Evolutionary conservation across 139 green algal genomes (phyloP).

Genomic region (Coelastrella sp.): DNA sequence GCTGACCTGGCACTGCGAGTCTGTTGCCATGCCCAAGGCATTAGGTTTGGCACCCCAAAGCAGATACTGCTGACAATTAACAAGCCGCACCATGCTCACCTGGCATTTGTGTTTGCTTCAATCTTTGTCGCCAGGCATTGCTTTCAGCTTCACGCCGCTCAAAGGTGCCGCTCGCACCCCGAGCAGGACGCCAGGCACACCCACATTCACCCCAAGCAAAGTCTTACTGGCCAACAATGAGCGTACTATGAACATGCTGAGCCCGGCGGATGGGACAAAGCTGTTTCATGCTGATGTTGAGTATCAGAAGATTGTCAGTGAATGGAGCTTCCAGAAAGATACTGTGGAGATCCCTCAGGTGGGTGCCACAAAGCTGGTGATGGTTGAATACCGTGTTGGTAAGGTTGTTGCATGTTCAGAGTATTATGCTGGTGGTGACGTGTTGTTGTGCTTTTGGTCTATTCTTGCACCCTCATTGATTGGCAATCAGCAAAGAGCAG

Average conservation of each 20-base stretch:
- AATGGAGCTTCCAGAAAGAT: constrained; percentile 94
- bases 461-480: no score
- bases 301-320: constrained; percentile 76
- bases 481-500: no score
- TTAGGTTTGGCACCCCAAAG: no score
- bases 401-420: neutral
- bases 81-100: no score
- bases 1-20: no score
- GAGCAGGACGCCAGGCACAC: neutral
- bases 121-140: neutral
- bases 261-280: constrained; percentile 60
- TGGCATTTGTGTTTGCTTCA: neutral
- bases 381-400: neutral
- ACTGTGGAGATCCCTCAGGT: constrained; percentile 75
- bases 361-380: neutral
- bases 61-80: no score
- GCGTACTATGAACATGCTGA: constrained; percentile 92
- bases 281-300: constrained; percentile 82
- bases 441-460: no score
- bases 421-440: neutral
- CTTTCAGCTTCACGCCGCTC: constrained; percentile 45
- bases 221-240: constrained; percentile 86
- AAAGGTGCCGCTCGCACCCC: neutral
- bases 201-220: constrained; percentile 35
- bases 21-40: no score